Base-by-base conservation (phyloP, 208 protist species). In the Phytomonas francai region DNA sequence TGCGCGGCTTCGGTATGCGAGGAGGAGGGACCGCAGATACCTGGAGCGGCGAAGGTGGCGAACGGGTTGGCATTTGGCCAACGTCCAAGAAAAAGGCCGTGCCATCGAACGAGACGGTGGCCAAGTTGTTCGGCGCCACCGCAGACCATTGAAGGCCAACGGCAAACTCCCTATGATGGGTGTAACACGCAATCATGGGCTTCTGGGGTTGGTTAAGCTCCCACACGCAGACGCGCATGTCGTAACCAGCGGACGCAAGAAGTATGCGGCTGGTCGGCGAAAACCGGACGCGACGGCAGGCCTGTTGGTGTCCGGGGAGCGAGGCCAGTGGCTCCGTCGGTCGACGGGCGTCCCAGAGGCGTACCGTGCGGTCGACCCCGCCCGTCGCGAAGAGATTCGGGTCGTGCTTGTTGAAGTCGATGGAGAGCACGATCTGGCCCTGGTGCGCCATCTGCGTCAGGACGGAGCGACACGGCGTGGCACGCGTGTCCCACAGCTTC, bases 391-490 rank as follows among this genome's bases (percentile, higher is more conserved):
- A 92, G 61, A 94, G 80, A 78, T 91, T 95, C 16, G 77, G 80
- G 64, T 97, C 91, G 68, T 88, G 76, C 68, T 95, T 94, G 79
- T 94, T 95, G 75, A 89, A 97, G 74, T 97, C 91, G 62, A 93
- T 78, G 56, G 87, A 93, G 59, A 97, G 87, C 34, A 97, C 79
- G 57, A 95, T 92, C 66, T 93, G 81, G 70, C 92, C 80, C 34
- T 92, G 70, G 72, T 97, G 89, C 0, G 78, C 91, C 62, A 86
- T 73, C 74, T 94, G 85, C 32, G 87, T 86, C 60, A 97, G 65
- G 7, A 87, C 83, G 39, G 91, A 84, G 49, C 75, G 77, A 71
- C 83, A 78, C 62, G 81, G 76, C 25, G 63, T 49, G 12, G 66
- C 67, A 58, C 91, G 88, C 11, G 76, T 71, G 71, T 97, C 91